Base-by-base conservation (phyloP, 257 asterid species). In the Ehretia macrophylla region DNA sequence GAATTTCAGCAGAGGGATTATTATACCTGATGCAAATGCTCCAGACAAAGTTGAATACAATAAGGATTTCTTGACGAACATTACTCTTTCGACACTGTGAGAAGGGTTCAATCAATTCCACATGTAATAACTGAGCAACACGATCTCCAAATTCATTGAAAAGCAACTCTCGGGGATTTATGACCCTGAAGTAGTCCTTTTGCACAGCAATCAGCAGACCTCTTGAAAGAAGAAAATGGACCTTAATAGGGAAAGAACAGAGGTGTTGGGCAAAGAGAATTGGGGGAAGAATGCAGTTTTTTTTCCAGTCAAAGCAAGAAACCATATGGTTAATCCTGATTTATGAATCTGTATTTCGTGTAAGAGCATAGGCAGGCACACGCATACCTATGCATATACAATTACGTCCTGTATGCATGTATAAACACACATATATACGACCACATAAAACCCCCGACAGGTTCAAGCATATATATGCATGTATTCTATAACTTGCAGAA, bases 111-210 rank as follows among this genome's bases (percentile, higher is more conserved):
- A 77, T 62, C 49, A 93, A 75, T 73, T 93, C 97, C 19, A 89
- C 95, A 16, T 93, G 99, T 67, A 93, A 76, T 19, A 93, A 73
- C 78, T 93, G 99, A 59, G 99, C 99, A 67, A 93, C 99, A 32
- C 99, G 95, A 71, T 93, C 99, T 22, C 97, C 99, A 50, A 89
- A 93, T 80, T 89, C 99, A 76, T 93, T 89, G 83, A 93, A 93
- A 55, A 89, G 97, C 77, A 93, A 68, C 68, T 85, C 96, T 32
- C 76, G 78, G 76, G 89, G 95, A 77, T 61, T 76, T 72, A 89
- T 81, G 74, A 93, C 77, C 75, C 72, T 83, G 70, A 89, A 90
- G 89, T 97, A 86, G 83, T 84, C 46, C 81, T n/a, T n/a, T n/a
- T n/a, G 99, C 38, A 92, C 81, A 12, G 99, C 95, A 32, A 95